These are phyloP conservation scores for Sextonia rubra DNA, from an alignment of 164 flowering plant genomes.

Conservation along the genomic window DNA sequence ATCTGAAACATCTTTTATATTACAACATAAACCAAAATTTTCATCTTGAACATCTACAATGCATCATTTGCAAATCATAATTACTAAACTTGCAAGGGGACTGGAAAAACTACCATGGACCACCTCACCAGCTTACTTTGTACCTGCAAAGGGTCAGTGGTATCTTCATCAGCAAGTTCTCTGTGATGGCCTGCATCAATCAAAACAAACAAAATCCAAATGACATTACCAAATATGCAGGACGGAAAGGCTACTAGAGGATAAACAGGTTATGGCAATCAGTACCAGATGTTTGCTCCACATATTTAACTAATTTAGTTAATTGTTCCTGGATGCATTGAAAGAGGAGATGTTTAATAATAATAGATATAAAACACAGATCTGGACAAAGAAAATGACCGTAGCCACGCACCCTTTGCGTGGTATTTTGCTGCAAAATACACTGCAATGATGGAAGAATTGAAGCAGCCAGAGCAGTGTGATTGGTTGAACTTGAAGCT, in stretches of 20 bases:
- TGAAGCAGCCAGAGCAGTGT: constrained; percentile 31
- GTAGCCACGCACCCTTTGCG: constrained; percentile 42
- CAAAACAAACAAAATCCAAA: not conserved
- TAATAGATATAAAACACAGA: not conserved
- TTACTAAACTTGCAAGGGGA: no score
- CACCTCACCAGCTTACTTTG: not conserved
- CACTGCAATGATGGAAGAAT: constrained; percentile 68
- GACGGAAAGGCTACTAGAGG: not conserved
- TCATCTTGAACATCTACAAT: no score
- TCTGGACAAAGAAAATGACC: not conserved
- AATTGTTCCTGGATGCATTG: constrained; percentile 49
- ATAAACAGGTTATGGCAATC: not conserved
- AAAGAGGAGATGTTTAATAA: constrained; percentile 6
- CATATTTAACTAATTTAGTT: constrained; percentile 36
- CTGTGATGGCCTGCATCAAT: not conserved
- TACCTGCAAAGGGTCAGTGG: constrained; percentile 1
- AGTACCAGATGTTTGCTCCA: constrained; percentile 49
- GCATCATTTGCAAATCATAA: no score
- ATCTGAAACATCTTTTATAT: no score
- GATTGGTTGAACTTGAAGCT: constrained; percentile 32
- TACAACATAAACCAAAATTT: no score
- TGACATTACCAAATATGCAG: not conserved
- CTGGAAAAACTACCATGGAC: no score
- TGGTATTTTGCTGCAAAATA: constrained; percentile 48
- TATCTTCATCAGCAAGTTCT: constrained; percentile 7